A percentile compares a stretch with the other conserved stretches of the same genome.
phyloP scores from a whole-genome alignment of 495 filamentous ascomycete genomes.

The Sporormia fimetaria region DNA sequence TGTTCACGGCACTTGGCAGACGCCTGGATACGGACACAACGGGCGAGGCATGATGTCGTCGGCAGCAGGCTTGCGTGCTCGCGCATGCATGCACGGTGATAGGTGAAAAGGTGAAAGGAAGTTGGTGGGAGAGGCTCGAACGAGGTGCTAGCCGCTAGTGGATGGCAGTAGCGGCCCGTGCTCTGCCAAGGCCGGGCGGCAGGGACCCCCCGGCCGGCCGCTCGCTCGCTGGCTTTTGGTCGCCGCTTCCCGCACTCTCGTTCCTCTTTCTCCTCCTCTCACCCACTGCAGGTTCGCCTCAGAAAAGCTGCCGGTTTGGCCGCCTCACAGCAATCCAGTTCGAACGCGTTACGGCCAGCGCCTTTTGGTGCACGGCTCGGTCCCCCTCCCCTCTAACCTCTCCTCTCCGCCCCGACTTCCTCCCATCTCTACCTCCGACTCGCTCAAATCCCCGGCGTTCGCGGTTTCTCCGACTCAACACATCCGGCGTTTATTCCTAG shows the following conservation, averaged over 20 bases:
- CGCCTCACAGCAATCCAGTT: conserved; percentile 9
- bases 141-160: too few relatives aligned
- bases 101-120: too few relatives aligned
- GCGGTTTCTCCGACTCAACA: conserved; percentile 14
- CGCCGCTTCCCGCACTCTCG: conserved; percentile 1
- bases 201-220: background rate
- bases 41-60: too few relatives aligned
- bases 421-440: conserved; percentile 5
- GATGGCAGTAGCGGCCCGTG: too few relatives aligned
- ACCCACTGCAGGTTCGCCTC: background rate
- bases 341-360: conserved; percentile 28
- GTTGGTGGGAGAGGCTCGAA: too few relatives aligned
- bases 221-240: conserved; percentile 4
- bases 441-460: conserved; percentile 25
- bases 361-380: conserved; percentile 26
- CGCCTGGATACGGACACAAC: too few relatives aligned
- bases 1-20: too few relatives aligned
- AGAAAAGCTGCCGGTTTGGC: conserved; percentile 23
- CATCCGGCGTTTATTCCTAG: conserved; percentile 15
- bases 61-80: too few relatives aligned
- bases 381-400: conserved; percentile 1
- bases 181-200: background rate
- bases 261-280: conserved; percentile 1
- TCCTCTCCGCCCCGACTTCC: conserved; percentile 12
- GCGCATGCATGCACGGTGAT: too few relatives aligned